phyloP scores from a whole-genome alignment of 2,329 filamentous ascomycete genomes.

The Hypoxylon sp. region DNA sequence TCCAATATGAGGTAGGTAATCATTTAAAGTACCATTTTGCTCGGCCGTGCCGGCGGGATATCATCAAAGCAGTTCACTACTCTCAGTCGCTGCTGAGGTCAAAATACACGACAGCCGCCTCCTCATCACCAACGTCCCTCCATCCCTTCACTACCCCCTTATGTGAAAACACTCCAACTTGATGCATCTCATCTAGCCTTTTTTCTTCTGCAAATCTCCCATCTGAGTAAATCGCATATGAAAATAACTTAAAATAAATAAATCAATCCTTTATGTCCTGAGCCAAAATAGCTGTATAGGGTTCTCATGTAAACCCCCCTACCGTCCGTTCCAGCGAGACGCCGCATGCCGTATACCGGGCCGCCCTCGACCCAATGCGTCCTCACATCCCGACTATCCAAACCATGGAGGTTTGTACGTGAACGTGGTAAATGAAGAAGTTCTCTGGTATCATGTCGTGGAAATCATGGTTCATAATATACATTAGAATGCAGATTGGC shows the following conservation, averaged over 20 bases:
- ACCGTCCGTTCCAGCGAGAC: constrained; percentile 42
- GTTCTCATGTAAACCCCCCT: constrained; percentile 10
- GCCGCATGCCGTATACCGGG: constrained; percentile 31
- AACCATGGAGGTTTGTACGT: constrained; percentile 23
- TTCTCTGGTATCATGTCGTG: constrained; percentile 46
- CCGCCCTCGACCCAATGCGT: constrained; percentile 30
- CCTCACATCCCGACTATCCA: constrained; percentile 26
- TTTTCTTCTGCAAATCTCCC: constrained; percentile 15
- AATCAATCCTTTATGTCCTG: constrained; percentile 23
- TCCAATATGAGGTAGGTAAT: constrained; percentile 24
- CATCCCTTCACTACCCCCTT: neutral
- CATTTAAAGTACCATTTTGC: constrained; percentile 46
- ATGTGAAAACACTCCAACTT: constrained; percentile 21
- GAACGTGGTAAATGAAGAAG: constrained; percentile 19
- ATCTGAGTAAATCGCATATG: constrained; percentile 2
- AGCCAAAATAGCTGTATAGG: constrained; percentile 19
- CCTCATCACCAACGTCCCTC: neutral
- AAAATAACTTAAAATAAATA: constrained; percentile 25
- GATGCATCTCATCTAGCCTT: constrained; percentile 25
- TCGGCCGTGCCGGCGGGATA: constrained; percentile 54
- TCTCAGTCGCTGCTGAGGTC: constrained; percentile 31
- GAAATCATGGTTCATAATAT: constrained; percentile 51
- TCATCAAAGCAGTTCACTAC: constrained; percentile 47
- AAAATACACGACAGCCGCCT: constrained; percentile 35
- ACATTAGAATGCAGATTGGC: constrained; percentile 42